Evolutionary conservation across 805 yeast genomes (phyloP).

Genomic region (Pichia californica): DNA sequence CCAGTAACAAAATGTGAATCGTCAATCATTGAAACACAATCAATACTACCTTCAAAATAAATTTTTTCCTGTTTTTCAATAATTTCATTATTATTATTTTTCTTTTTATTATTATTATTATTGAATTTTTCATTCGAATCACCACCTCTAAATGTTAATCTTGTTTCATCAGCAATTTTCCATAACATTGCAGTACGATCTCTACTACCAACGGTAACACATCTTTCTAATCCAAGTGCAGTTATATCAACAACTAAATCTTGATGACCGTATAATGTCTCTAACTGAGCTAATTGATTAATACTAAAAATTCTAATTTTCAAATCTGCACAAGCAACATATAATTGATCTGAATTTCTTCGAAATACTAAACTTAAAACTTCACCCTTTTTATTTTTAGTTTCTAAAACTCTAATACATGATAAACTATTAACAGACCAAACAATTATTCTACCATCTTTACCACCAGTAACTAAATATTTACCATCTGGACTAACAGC

Average conservation of each 20-base stretch:
- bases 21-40: slow-evolving; percentile 85
- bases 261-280: slow-evolving; percentile 92
- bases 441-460: slow-evolving; percentile 70
- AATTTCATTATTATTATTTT: slow-evolving; percentile 22
- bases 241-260: slow-evolving; percentile 78
- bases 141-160: slow-evolving; percentile 90
- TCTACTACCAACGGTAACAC: slow-evolving; percentile 93
- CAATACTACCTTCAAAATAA: slow-evolving; percentile 80
- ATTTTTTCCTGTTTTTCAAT: slow-evolving; percentile 25
- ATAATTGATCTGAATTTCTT: slow-evolving; percentile 74
- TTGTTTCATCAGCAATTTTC: slow-evolving; percentile 94
- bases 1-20: slow-evolving; percentile 92
- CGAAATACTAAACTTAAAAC: slow-evolving; percentile 73
- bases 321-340: slow-evolving; percentile 89
- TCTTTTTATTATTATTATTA: slow-evolving; percentile 32
- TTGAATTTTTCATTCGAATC: slow-evolving; percentile 41
- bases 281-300: slow-evolving; percentile 82
- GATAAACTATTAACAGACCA: slow-evolving; percentile 81
- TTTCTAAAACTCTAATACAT: slow-evolving; percentile 70
- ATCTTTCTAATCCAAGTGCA: slow-evolving; percentile 79
- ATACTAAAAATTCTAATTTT: slow-evolving; percentile 82
- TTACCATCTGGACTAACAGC: slow-evolving; percentile 86
- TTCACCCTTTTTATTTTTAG: slow-evolving; percentile 63
- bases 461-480: slow-evolving; percentile 87
- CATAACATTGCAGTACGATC: slow-evolving; percentile 94